phyloP scores from a whole-genome alignment of 1,284 basidiomycete genomes.

The Microbotryum lychnidis-dioicae region DNA sequence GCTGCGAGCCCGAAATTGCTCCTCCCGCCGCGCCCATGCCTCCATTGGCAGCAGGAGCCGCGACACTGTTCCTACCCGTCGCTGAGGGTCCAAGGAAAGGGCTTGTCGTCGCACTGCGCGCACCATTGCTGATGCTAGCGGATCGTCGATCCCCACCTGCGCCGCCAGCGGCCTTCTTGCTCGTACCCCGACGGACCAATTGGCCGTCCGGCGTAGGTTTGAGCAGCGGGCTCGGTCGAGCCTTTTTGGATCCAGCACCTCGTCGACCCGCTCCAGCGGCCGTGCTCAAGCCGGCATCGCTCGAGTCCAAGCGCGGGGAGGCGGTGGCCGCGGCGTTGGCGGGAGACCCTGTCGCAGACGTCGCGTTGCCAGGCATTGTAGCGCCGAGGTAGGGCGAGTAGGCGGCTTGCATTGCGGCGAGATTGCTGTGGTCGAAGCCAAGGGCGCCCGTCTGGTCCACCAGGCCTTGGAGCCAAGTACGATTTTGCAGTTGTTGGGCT shows the following conservation, averaged over 20 bases:
- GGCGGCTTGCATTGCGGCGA: constrained; percentile 10
- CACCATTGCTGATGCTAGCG: constrained; percentile 5
- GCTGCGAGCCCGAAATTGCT: neutral
- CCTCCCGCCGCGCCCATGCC: too few relatives aligned
- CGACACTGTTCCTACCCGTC: neutral
- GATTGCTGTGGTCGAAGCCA: constrained; percentile 14
- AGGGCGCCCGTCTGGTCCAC: constrained; percentile 22
- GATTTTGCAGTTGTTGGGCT: constrained; percentile 16
- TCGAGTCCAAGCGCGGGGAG: constrained; percentile 18
- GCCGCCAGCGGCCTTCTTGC: constrained; percentile 2
- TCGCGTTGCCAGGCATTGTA: neutral
- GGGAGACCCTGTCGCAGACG: neutral
- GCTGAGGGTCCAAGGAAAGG: constrained; percentile 13
- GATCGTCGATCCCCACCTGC: neutral
- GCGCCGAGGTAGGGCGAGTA: constrained; percentile 9
- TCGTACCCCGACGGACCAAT: constrained; percentile 6
- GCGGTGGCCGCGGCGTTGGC: neutral
- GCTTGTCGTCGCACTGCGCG: constrained; percentile 18
- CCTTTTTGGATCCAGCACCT: constrained; percentile 21
- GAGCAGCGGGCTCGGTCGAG: constrained; percentile 28
- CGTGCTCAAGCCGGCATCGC: constrained; percentile 9
- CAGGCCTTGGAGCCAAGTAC: constrained; percentile 18
- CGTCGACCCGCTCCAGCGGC: constrained; percentile 16
- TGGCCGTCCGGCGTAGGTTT: constrained; percentile 21
- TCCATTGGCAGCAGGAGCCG: neutral